Percentiles rank a stretch among this genome's conserved stretches.
phyloP scores from a whole-genome alignment of 345 rosid species.

The Moricandia moricandioides region DNA sequence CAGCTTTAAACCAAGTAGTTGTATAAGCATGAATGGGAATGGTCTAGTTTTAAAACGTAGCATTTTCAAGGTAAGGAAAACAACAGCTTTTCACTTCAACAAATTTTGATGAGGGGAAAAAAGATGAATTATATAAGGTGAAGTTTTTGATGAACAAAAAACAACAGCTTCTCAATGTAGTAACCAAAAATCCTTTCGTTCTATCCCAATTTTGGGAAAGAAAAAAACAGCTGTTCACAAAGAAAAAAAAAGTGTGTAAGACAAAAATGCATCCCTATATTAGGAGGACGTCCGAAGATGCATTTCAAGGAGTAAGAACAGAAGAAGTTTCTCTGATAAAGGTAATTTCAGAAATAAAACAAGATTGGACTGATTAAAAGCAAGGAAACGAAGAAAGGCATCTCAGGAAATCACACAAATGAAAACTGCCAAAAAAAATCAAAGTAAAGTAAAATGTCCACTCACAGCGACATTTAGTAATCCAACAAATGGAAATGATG shows the following conservation, averaged over 20 bases:
- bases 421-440: background rate
- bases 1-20: slow-evolving; percentile 1
- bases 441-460: slow-evolving; percentile 15
- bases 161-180: too few relatives aligned
- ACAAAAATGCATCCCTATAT: background rate
- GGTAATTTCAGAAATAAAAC: background rate
- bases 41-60: too few relatives aligned
- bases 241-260: too few relatives aligned
- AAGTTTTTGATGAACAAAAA: too few relatives aligned
- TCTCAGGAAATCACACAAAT: slow-evolving; percentile 9
- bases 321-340: background rate
- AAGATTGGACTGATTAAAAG: background rate
- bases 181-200: too few relatives aligned
- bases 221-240: too few relatives aligned
- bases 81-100: too few relatives aligned
- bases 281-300: background rate
- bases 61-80: too few relatives aligned
- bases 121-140: too few relatives aligned
- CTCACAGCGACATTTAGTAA: slow-evolving; percentile 87
- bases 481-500: slow-evolving; percentile 57
- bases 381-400: slow-evolving; percentile 9
- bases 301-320: slow-evolving; percentile 5
- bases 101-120: too few relatives aligned
- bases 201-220: too few relatives aligned
- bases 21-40: background rate